A percentile compares a stretch with the other conserved stretches of the same genome.
Conservation (phyloP, 768 basidiomycete species). For the Erythrobasidium yunnanense region DNA sequence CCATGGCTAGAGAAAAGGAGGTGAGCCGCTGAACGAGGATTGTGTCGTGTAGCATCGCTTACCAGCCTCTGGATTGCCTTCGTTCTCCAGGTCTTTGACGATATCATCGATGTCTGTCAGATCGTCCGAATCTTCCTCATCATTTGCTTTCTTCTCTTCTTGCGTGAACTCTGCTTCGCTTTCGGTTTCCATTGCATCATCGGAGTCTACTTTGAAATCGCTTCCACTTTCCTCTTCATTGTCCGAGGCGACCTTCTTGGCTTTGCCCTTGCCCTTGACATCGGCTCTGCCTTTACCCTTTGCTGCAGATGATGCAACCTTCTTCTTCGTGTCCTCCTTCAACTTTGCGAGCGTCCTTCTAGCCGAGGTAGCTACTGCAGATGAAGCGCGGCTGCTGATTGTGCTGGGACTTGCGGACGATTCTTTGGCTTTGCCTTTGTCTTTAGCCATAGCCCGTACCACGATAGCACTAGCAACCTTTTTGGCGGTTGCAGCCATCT, state of each 20-base stretch:
- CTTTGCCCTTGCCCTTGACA: neutral
- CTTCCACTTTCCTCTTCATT: neutral
- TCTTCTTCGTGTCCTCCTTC: neutral
- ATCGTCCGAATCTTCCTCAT: neutral
- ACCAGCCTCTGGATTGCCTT: conserved; percentile 13
- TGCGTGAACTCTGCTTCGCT: neutral
- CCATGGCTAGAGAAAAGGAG: neutral
- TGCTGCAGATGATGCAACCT: neutral
- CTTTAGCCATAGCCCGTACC: neutral
- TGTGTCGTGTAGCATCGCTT: too few species aligned
- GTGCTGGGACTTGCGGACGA: neutral
- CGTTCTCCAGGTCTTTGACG: conserved; percentile 14
- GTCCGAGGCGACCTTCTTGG: neutral
- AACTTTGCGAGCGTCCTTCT: neutral
- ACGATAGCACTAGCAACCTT: neutral
- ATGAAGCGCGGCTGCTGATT: neutral
- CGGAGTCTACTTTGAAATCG: conserved; percentile 10
- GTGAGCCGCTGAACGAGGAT: too few species aligned
- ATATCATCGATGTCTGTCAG: conserved; percentile 12
- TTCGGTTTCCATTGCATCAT: neutral
- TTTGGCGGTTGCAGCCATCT: neutral
- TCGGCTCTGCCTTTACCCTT: neutral
- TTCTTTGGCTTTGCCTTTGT: neutral
- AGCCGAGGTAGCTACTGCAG: neutral
- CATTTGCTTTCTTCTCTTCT: neutral